These are phyloP conservation scores for Wickerhamomyces sp. DNA, from an alignment of 1,139 yeast genomes.

Conservation along the genomic window DNA sequence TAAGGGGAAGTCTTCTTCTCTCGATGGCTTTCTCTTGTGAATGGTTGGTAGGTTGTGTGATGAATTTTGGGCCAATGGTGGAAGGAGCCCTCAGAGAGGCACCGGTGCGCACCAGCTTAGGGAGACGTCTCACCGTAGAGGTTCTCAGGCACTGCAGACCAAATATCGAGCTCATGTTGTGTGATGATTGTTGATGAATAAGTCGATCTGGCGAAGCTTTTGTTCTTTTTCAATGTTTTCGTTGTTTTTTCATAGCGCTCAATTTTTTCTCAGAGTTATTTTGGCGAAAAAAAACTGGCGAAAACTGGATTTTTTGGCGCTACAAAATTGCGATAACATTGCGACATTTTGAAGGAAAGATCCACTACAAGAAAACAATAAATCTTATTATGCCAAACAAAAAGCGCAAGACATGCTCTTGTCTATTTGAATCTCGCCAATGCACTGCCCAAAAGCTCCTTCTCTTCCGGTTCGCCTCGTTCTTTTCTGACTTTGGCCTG, in stretches of 20 bases:
- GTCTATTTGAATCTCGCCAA: slow-evolving; percentile 49
- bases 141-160: slow-evolving; percentile 11
- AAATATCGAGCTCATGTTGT: slow-evolving; percentile 15
- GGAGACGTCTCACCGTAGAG: slow-evolving; percentile 11
- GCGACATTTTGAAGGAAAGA: too few species aligned
- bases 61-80: slow-evolving; percentile 14
- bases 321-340: too few species aligned
- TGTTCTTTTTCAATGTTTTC: too few species aligned
- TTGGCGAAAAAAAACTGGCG: too few species aligned
- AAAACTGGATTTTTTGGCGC: too few species aligned
- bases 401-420: too few species aligned
- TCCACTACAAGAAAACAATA: too few species aligned
- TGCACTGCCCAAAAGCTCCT: slow-evolving; percentile 50
- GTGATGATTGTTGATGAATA: too few species aligned
- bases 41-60: slow-evolving; percentile 34
- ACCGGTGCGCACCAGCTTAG: slow-evolving; percentile 23
- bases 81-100: slow-evolving; percentile 47
- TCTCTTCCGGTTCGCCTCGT: slow-evolving; percentile 48
- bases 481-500: slow-evolving; percentile 43
- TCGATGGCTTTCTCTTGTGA: slow-evolving; percentile 51
- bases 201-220: too few species aligned
- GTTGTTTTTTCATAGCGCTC: too few species aligned
- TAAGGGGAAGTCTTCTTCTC: slow-evolving; percentile 61
- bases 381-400: too few species aligned
- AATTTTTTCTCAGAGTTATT: too few species aligned